phyloP scores from a whole-genome alignment of 495 filamentous ascomycete genomes.

The Mycothermus thermophilus region DNA sequence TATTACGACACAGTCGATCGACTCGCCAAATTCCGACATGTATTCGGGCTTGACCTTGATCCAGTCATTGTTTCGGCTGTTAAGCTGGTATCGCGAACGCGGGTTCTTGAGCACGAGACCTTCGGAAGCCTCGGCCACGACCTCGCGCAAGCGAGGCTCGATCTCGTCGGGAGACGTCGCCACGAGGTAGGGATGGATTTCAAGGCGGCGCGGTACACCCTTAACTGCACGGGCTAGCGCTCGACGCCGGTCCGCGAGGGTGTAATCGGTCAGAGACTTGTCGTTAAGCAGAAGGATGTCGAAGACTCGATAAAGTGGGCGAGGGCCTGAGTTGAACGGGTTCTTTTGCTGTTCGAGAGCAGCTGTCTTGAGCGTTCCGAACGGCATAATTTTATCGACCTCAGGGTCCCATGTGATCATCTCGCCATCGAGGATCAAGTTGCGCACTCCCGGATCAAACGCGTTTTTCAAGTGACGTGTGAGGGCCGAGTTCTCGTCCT shows the following conservation, averaged over 20 bases:
- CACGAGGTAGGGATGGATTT: slow-evolving; percentile 62
- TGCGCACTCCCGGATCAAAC: slow-evolving; percentile 61
- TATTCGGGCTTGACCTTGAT: slow-evolving; percentile 99
- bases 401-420: slow-evolving; percentile 99
- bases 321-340: slow-evolving; percentile 50
- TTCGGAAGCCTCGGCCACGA: slow-evolving; percentile 80
- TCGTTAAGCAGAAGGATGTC: slow-evolving; percentile 87
- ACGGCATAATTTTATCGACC: slow-evolving; percentile 68
- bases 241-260: slow-evolving; percentile 63
- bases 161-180: slow-evolving; percentile 57
- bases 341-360: slow-evolving; percentile 72
- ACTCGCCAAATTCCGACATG: slow-evolving; percentile 94
- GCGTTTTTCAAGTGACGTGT: slow-evolving; percentile 67
- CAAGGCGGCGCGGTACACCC: slow-evolving; percentile 57
- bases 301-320: slow-evolving; percentile 76
- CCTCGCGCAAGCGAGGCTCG: slow-evolving; percentile 61
- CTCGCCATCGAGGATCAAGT: slow-evolving; percentile 88
- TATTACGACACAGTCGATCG: slow-evolving; percentile 74
- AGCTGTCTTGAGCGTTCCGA: slow-evolving; percentile 88
- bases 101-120: slow-evolving; percentile 93
- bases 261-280: slow-evolving; percentile 61
- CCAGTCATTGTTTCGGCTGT: slow-evolving; percentile 92
- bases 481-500: slow-evolving; percentile 63
- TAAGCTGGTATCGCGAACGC: slow-evolving; percentile 68
- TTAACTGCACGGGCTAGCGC: slow-evolving; percentile 56